Evolutionary conservation across 441 rosid genomes (phyloP).

Genomic region (Isatis lusitanica): DNA sequence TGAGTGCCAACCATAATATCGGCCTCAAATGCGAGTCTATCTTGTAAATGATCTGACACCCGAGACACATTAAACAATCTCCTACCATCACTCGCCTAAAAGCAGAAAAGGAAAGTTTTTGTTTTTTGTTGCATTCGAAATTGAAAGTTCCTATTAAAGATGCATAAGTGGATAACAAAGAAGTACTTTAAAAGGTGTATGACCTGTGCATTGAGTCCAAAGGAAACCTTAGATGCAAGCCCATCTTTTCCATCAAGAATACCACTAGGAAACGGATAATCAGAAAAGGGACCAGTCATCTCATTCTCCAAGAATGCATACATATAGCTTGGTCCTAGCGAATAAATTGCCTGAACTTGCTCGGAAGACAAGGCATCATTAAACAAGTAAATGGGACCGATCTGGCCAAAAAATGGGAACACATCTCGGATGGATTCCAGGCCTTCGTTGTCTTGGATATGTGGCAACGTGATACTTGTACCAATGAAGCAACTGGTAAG

Average conservation of each 20-base stretch:
- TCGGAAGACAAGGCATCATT: conserved; percentile 86
- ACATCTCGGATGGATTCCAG: conserved; percentile 53
- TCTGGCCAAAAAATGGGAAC: conserved; percentile 85
- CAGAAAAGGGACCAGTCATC: conserved; percentile 53
- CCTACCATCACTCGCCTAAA: conserved; percentile 94
- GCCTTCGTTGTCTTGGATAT: conserved; percentile 59
- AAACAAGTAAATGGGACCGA: conserved; percentile 94
- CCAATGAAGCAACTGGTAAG: conserved; percentile 86
- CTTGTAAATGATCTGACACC: conserved; percentile 58
- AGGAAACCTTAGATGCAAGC: conserved; percentile 85
- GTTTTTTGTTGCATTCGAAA: conserved; percentile 16
- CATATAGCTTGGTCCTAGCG: conserved; percentile 98
- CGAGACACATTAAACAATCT: conserved; percentile 88
- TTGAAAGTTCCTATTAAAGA: conserved; percentile 11
- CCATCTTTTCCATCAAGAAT: conserved; percentile 95
- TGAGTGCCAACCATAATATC: conserved; percentile 78
- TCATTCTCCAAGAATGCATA: conserved; percentile 91
- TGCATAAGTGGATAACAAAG: background rate
- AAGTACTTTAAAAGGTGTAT: conserved; percentile 20
- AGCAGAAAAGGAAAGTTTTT: conserved; percentile 29
- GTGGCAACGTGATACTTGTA: conserved; percentile 58
- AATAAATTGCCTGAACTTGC: conserved; percentile 81
- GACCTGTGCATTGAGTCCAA: conserved; percentile 99
- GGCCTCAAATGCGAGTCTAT: conserved; percentile 83
- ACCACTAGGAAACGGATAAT: conserved; percentile 71